phyloP scores from a whole-genome alignment of 23 red algal species.

The Gracilariopsis chorda region DNA sequence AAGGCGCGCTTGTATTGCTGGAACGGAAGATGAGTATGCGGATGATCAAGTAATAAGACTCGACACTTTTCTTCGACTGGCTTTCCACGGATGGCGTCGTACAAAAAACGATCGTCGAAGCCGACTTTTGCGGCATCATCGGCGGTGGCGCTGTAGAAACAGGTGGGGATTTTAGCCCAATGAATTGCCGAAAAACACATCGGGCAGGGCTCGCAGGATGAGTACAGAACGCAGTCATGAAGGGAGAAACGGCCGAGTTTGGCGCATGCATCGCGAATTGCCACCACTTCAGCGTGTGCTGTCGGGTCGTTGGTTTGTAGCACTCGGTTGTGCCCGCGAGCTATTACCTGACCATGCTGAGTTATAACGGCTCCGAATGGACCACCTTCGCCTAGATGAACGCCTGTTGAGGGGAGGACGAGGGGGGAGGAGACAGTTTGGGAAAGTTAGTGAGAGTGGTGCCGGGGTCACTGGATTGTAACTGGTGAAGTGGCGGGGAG shows the following conservation, averaged over 20 bases:
- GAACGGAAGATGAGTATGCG: slow-evolving; percentile 4
- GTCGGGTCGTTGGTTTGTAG: slow-evolving; percentile 80
- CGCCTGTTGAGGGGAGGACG: slow-evolving; percentile 5
- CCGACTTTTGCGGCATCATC: slow-evolving; percentile 79
- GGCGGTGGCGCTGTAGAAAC: slow-evolving; percentile 48
- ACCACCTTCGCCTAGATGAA: slow-evolving; percentile 59
- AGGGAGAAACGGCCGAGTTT: slow-evolving; percentile 65
- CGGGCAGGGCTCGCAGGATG: slow-evolving; percentile 89
- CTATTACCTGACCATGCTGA: slow-evolving; percentile 50
- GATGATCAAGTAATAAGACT: not conserved
- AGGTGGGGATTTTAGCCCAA: slow-evolving; percentile 72
- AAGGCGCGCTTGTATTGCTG: not conserved
- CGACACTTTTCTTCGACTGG: slow-evolving; percentile 17
- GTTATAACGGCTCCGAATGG: slow-evolving; percentile 90
- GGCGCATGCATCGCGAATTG: slow-evolving; percentile 74
- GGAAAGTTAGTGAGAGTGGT: not conserved
- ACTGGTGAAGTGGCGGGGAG: not conserved
- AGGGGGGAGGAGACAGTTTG: not conserved
- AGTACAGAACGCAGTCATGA: slow-evolving; percentile 79
- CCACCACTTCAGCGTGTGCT: slow-evolving; percentile 91
- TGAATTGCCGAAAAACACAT: slow-evolving; percentile 86
- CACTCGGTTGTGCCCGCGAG: slow-evolving; percentile 72
- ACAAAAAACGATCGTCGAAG: slow-evolving; percentile 84
- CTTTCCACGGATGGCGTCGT: slow-evolving; percentile 41
- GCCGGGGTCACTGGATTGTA: not conserved